A percentile compares a stretch with the other conserved stretches of the same genome.
These are phyloP conservation scores for Zymoseptoria tritici DNA, from an alignment of 2,329 filamentous ascomycete species.

Conservation along the genomic window DNA sequence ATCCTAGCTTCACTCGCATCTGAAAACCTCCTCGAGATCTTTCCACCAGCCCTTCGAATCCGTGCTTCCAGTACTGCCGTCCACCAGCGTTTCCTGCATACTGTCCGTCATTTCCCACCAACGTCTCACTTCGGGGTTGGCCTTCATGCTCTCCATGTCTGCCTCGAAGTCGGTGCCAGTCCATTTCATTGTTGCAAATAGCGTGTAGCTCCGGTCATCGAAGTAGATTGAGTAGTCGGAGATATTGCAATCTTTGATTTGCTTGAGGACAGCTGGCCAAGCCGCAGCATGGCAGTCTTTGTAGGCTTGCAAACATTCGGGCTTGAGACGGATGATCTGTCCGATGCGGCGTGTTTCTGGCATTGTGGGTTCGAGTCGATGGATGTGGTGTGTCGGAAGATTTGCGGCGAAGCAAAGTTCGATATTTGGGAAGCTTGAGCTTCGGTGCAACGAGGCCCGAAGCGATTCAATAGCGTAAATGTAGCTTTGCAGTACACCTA, in stretches of 20 bases:
- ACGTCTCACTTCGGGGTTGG: slow-evolving; percentile 63
- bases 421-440: neutral
- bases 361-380: slow-evolving; percentile 8
- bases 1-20: slow-evolving; percentile 37
- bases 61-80: slow-evolving; percentile 52
- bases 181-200: slow-evolving; percentile 75
- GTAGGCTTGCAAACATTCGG: slow-evolving; percentile 59
- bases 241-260: slow-evolving; percentile 70
- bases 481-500: no score
- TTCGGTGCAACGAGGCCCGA: neutral
- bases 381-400: neutral
- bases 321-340: slow-evolving; percentile 66
- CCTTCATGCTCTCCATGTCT: slow-evolving; percentile 70
- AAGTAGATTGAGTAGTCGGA: slow-evolving; percentile 69
- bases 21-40: slow-evolving; percentile 62
- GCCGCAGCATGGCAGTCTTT: slow-evolving; percentile 66
- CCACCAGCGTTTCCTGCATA: slow-evolving; percentile 57
- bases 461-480: no score
- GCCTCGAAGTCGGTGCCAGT: slow-evolving; percentile 63
- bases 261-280: slow-evolving; percentile 69
- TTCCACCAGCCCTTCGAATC: slow-evolving; percentile 59
- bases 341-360: slow-evolving; percentile 48
- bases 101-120: slow-evolving; percentile 77
- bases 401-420: neutral
- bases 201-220: slow-evolving; percentile 52